A percentile compares a stretch with the other conserved stretches of the same genome.
phyloP scores from a whole-genome alignment of 352 stramenopile genomes.

The Aphanomyces cochlioides region DNA sequence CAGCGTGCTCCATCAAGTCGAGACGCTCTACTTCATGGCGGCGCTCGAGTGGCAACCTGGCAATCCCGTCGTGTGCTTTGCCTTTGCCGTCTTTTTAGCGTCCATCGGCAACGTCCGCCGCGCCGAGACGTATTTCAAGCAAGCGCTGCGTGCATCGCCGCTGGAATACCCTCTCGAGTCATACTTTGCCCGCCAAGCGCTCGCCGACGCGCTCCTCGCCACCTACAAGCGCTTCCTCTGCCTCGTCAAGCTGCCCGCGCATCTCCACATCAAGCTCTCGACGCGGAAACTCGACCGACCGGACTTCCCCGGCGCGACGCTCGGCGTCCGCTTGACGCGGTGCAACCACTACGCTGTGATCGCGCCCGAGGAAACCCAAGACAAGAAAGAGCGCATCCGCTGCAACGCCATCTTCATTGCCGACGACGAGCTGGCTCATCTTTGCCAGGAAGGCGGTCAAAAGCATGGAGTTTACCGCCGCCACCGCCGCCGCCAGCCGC shows the following conservation, averaged over 20 bases:
- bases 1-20: background rate
- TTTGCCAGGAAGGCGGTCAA: background rate
- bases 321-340: background rate
- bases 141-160: conserved; percentile 9
- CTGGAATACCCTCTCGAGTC: conserved; percentile 5
- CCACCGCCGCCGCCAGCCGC: conserved; percentile 1
- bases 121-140: conserved; percentile 17
- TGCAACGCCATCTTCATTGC: conserved; percentile 18
- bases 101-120: conserved; percentile 11
- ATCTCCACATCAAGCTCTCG: background rate
- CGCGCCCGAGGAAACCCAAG: background rate
- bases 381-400: too few species aligned
- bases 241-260: conserved; percentile 6
- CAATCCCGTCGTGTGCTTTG: conserved; percentile 1
- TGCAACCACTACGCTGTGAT: conserved; percentile 23
- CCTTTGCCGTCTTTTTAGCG: conserved; percentile 16
- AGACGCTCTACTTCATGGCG: conserved; percentile 11
- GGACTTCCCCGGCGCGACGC: background rate
- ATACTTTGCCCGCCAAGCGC: background rate
- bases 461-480: background rate
- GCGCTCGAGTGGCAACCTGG: conserved; percentile 13
- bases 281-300: background rate
- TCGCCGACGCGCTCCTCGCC: conserved; percentile 14
- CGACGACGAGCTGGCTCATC: conserved; percentile 22
- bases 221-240: conserved; percentile 24